Evolutionary conservation across 345 rosid genomes (phyloP), one percentile per base, ranked within the genome.

Genomic region (Eucalyptus tenuipes): DNA sequence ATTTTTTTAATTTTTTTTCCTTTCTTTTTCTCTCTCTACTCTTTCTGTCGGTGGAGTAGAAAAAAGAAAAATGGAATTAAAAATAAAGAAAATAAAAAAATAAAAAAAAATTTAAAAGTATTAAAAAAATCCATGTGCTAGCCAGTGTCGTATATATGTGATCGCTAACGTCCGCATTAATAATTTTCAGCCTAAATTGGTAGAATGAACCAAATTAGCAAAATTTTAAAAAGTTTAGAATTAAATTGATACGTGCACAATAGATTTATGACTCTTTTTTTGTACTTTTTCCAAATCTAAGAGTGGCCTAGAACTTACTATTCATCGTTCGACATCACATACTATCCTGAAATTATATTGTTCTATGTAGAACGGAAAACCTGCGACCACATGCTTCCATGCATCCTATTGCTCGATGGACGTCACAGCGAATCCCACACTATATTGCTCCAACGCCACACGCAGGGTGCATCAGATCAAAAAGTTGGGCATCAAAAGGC

Each of bases 151-250:
- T 55, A 24, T 4, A 55, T 55, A 24, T 4, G 24, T 0, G 1
- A 55, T 0, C 8, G 12, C 13, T 6, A 55, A 4, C 1, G 0
- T 24, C 11, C 2, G 1, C 59, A 4, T 53, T 22, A 53, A 18
- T 0, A 20, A 53, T 53, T 53, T 53, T 20, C 25, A 53, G 3
- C 5, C 5, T 53, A 53, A 20, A 20, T 53, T 53, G 2, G 11
- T 10, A 1, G 11, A 0, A 53, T 8, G 2, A 20, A 53, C 11
- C 4, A 11, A 53, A 8, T 53, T 20, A 22, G 0, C 1, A 20
- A 53, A 53, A 18, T 53, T 0, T 20, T 18, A 8, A 53, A 20
- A 53, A 49, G 3, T 53, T 16, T 50, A 53, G 2, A 20, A 53
- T 20, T 53, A 53, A 20, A 20, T 53, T 8, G 5, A 20, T 0